These are phyloP conservation scores for Yarrowia yakushimensis DNA, from an alignment of 805 yeast species.

Conservation along the genomic window DNA sequence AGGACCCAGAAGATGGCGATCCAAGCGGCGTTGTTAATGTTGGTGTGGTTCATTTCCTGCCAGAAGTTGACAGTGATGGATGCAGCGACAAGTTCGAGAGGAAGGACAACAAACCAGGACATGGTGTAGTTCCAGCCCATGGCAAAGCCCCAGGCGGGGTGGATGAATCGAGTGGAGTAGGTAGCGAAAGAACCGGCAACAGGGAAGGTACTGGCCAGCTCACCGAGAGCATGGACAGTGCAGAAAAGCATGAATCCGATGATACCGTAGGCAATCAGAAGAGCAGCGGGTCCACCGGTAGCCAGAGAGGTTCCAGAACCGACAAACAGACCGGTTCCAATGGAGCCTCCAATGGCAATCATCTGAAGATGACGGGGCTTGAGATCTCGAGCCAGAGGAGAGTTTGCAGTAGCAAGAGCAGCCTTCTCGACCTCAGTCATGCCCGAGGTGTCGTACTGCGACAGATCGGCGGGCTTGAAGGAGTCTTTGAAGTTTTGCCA, in stretches of 20 bases:
- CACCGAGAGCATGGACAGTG: conserved; percentile 62
- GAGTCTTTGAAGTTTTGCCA: conserved; percentile 43
- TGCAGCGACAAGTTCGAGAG: conserved; percentile 60
- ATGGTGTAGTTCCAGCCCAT: conserved; percentile 63
- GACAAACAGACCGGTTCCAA: conserved; percentile 69
- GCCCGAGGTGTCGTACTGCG: conserved; percentile 35
- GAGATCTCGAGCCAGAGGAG: conserved; percentile 51
- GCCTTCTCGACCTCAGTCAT: conserved; percentile 40
- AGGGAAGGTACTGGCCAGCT: conserved; percentile 60
- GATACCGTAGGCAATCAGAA: conserved; percentile 55
- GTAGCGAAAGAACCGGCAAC: conserved; percentile 54
- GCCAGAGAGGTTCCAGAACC: conserved; percentile 58
- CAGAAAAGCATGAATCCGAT: conserved; percentile 61
- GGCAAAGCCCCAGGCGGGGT: conserved; percentile 63
- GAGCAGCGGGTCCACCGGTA: conserved; percentile 61
- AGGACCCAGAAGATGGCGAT: conserved; percentile 55
- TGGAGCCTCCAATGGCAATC: conserved; percentile 79
- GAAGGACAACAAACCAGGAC: conserved; percentile 58
- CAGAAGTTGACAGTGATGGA: conserved; percentile 53
- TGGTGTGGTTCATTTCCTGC: conserved; percentile 41
- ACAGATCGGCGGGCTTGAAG: conserved; percentile 44
- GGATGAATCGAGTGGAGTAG: conserved; percentile 54
- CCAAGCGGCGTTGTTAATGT: conserved; percentile 54
- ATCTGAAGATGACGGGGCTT: conserved; percentile 45
- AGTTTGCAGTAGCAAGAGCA: conserved; percentile 46